Percentiles rank a stretch among this genome's conserved stretches.
These are phyloP conservation scores for Salix udensis DNA, from an alignment of 345 rosid species.

Conservation along the genomic window DNA sequence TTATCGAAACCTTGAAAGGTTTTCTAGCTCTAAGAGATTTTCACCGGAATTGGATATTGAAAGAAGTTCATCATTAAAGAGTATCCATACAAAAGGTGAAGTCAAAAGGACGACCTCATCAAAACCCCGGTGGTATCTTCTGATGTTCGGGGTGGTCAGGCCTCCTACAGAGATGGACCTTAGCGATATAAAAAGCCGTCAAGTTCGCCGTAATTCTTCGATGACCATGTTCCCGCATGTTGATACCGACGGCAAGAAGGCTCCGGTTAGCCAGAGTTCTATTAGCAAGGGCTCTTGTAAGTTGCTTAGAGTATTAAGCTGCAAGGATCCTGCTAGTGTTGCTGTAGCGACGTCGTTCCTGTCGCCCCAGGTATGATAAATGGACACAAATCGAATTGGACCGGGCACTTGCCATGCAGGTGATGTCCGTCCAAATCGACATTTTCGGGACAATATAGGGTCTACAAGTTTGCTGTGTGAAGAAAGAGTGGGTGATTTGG, in stretches of 20 bases:
- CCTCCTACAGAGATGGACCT: slow-evolving; percentile 63
- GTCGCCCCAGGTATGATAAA: slow-evolving; percentile 26
- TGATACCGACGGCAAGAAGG: slow-evolving; percentile 13
- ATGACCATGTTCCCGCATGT: slow-evolving; percentile 32
- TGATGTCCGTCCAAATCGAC: neutral
- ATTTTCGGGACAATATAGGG: slow-evolving; percentile 2
- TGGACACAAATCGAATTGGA: neutral
- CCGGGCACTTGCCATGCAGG: slow-evolving; percentile 2
- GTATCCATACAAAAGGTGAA: slow-evolving; percentile 18
- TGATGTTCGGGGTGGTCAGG: slow-evolving; percentile 60
- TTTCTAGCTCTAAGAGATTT: slow-evolving; percentile 1
- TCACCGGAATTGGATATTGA: slow-evolving; percentile 17
- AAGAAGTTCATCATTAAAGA: slow-evolving; percentile 26
- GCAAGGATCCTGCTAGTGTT: slow-evolving; percentile 52
- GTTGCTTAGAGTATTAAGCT: slow-evolving; percentile 59
- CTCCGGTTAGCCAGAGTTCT: slow-evolving; percentile 21
- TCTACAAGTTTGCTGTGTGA: neutral
- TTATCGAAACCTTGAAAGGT: slow-evolving; percentile 37
- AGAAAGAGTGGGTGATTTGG: neutral
- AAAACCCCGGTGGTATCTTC: slow-evolving; percentile 61
- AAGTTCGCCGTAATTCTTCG: slow-evolving; percentile 48
- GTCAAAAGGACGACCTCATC: slow-evolving; percentile 16
- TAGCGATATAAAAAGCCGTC: slow-evolving; percentile 62
- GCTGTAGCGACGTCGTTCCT: slow-evolving; percentile 53
- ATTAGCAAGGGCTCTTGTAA: slow-evolving; percentile 44